Base-by-base conservation (phyloP, 2,329 filamentous ascomycete species). In the Simplicillium aogashimaense region DNA sequence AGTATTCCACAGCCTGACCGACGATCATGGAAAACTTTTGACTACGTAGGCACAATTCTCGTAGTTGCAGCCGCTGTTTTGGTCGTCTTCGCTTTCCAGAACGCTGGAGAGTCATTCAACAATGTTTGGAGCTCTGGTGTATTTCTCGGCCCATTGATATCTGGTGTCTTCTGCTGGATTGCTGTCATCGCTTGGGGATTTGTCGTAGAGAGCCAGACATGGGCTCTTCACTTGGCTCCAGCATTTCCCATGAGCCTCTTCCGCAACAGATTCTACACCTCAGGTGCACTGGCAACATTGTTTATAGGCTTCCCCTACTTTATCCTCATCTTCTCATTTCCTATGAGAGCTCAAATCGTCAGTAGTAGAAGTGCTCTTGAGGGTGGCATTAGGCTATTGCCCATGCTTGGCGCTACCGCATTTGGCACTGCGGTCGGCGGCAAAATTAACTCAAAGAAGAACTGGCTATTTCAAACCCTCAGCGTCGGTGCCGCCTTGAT, bases 31-130 rank as follows among this genome's bases (percentile, higher is more conserved):
- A 65, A 54, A 25, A 61, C 72, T 35, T 58, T 79, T 31, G 76
- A 80, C 47, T 64, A 70, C 39, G 33, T 71, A 4, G 74, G 75
- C 10, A 71, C 71, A 0, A 45, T 70, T n/a, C 59, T 79, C 16
- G 56, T 76, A 11, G 63, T 79, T 8, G 58, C 67, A 3, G 67
- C 72, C 2, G 67, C 74, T 0, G 67, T 74, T 1, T 61, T 78
- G 3, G 60, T 78, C 4, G 70, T 78, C 0, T 78, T 76, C 47
- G 60, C 75, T 2, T 76, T 80, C 41, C 74, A 80, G 47, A 68
- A 68, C 45, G 65, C 65, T 3, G 67, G 67, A 0, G 50, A 51
- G 1, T 52, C 55, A 0, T 45, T 56, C 3, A 42, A 45, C 1
- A 45, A 58, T n/a, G 50, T 56, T 31, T 78, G 73, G 72, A 52